These are phyloP conservation scores for Citrus sp. DNA, from an alignment of 345 rosid genomes.

Conservation along the genomic window DNA sequence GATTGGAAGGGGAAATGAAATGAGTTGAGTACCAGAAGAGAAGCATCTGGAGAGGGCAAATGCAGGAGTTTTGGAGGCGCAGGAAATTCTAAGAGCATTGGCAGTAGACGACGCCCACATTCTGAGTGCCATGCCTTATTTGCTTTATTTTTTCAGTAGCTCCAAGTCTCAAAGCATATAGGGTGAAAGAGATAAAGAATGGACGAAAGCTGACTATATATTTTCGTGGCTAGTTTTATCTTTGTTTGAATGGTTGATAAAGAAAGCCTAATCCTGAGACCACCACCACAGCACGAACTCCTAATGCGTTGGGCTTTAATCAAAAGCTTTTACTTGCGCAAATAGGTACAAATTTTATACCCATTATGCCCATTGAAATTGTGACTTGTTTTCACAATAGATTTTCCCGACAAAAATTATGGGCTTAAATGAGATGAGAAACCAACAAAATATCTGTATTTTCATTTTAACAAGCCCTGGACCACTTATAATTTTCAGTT, in stretches of 20 bases:
- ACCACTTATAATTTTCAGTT: no score
- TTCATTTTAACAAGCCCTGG: no score
- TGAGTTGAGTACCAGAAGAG: conserved; percentile 47
- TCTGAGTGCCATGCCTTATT: conserved; percentile 65
- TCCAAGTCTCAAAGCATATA: background rate
- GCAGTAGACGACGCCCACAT: conserved; percentile 98
- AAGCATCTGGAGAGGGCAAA: conserved; percentile 78
- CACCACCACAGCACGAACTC: background rate
- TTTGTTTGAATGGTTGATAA: conserved; percentile 71
- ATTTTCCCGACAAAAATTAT: no score
- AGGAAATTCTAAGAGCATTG: conserved; percentile 73
- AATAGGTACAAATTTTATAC: no score
- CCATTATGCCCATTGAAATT: no score
- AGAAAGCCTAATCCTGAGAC: conserved; percentile 64
- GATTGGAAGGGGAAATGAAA: background rate
- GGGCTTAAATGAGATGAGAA: no score
- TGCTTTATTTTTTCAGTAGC: background rate
- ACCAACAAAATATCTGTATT: no score
- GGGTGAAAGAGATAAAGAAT: conserved; percentile 6
- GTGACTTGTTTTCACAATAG: no score
- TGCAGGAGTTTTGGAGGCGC: conserved; percentile 43
- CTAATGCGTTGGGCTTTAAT: background rate
- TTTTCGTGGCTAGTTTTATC: conserved; percentile 33
- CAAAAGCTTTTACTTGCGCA: no score
- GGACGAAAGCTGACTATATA: background rate